Evolutionary conservation across 345 rosid species (phyloP), one percentile per base, ranked within the genome.

Genomic region (Combretum micranthum): DNA sequence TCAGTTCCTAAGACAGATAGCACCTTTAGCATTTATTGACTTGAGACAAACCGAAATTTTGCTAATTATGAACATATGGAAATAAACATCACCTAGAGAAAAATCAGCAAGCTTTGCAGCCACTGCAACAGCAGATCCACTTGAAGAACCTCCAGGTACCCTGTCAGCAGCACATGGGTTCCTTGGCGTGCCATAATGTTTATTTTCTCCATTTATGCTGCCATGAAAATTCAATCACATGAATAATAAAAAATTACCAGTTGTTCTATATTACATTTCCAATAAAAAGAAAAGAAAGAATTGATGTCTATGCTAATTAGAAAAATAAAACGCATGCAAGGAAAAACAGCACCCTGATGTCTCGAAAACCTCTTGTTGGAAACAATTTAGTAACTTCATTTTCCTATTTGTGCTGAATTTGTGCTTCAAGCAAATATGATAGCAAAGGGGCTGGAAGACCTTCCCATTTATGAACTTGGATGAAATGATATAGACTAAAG

Each of bases 71-170:
- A 10, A 46, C 15, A 45, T 3, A 53, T 22, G 46, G 7, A 13
- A 55, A 39, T 70, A 57, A 49, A 68, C 22, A 54, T 74, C 58
- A 86, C 98, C 98, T n/a, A 91, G 56, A 55, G 98, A 78, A 75
- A 92, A 92, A 73, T 92, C 98, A 13, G 74, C 93, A 52, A 88
- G 83, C 69, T 13, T 77, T 55, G 98, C 98, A 12, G 73, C 86
- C 32, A 88, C 98, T 39, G 93, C 87, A 56, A 86, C 98, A n/a
- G 96, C 96, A 57, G 96, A 92, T 45, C 98, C 98, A 72, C 96
- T 92, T 5, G 96, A 92, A 52, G 98, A 92, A 68, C 98, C 98
- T 32, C 93, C 98, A 20, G 96, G 95, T 18, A 86, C 83, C 10
- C 87, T 74, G 62, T 77, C 85, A 0, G 67, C 70, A 66, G 89